phyloP scores from a whole-genome alignment of 2,329 filamentous ascomycete genomes.

The Trichoderma lentiforme region DNA sequence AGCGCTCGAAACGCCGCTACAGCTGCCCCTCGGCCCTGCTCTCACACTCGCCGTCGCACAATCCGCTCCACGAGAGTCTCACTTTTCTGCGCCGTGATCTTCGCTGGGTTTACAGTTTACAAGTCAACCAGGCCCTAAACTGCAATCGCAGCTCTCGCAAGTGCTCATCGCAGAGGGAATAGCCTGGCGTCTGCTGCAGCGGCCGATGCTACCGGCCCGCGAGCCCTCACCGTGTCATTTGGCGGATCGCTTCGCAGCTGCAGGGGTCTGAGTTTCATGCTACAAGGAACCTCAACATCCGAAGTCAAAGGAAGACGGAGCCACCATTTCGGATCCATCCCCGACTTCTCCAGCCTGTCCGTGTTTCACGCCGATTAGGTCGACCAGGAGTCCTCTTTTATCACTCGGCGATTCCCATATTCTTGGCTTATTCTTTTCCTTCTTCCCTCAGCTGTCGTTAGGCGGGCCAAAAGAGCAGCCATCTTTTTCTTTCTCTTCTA shows the following conservation, averaged over 20 bases:
- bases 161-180: not conserved
- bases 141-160: not conserved
- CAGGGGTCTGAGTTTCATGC: conserved; percentile 18
- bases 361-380: conserved; percentile 7
- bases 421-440: conserved; percentile 20
- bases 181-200: not conserved
- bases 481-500: conserved; percentile 23
- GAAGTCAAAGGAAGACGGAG: conserved; percentile 10
- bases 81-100: not conserved
- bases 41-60: conserved; percentile 22
- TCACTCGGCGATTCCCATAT: conserved; percentile 7
- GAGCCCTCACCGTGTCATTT: not conserved
- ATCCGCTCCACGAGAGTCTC: conserved; percentile 13
- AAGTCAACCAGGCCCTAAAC: not conserved
- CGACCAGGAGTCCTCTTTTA: conserved; percentile 14
- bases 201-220: not conserved
- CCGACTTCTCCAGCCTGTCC: not conserved
- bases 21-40: conserved; percentile 17
- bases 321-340: conserved; percentile 5
- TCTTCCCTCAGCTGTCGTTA: conserved; percentile 23
- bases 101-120: not conserved
- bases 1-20: conserved; percentile 20
- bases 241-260: conserved; percentile 7
- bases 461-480: conserved; percentile 20
- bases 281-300: conserved; percentile 17